Percentiles rank a stretch among this genome's conserved stretches.
These are phyloP conservation scores for Aulographum hederae DNA, from an alignment of 2,329 filamentous ascomycete species.

Conservation along the genomic window DNA sequence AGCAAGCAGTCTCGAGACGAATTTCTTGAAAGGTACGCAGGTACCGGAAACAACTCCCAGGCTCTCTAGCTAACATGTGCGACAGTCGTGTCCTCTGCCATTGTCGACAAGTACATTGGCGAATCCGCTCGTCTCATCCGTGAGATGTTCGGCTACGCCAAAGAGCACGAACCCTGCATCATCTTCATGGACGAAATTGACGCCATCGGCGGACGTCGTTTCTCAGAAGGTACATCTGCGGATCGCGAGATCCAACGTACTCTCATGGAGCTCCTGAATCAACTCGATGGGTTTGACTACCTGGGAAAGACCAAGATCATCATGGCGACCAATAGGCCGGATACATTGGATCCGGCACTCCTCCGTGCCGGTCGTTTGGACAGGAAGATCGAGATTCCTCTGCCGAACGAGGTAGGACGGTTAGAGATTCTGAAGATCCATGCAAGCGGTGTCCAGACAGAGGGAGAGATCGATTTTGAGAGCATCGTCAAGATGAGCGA, in stretches of 20 bases:
- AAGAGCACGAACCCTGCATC: constrained; percentile 98
- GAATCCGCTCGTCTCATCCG: constrained; percentile 93
- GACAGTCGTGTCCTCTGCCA: constrained; percentile 88
- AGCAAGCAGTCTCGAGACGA: constrained; percentile 89
- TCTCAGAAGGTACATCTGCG: constrained; percentile 92
- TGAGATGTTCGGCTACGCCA: constrained; percentile 99
- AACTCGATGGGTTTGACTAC: constrained; percentile 98
- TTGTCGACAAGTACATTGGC: constrained; percentile 99
- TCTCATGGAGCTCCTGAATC: constrained; percentile 95
- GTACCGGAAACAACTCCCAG: too few relatives aligned
- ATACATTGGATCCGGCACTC: constrained; percentile 85
- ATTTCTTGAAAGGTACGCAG: constrained; percentile 85
- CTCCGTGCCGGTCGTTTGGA: constrained; percentile 86
- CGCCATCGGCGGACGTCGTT: constrained; percentile 88
- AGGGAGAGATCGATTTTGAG: constrained; percentile 96
- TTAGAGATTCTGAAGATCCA: constrained; percentile 98
- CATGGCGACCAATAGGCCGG: constrained; percentile 96
- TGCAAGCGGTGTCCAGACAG: constrained; percentile 64
- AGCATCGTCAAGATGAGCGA: constrained; percentile 99
- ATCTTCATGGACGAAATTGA: constrained; percentile 99
- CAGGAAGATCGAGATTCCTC: constrained; percentile 91
- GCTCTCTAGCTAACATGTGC: not conserved
- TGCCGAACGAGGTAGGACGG: constrained; percentile 91
- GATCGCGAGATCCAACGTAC: constrained; percentile 97
- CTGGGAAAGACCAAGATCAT: constrained; percentile 99